Evolutionary conservation across 805 yeast genomes (phyloP).

Genomic region (Spathaspora passalidarum): DNA sequence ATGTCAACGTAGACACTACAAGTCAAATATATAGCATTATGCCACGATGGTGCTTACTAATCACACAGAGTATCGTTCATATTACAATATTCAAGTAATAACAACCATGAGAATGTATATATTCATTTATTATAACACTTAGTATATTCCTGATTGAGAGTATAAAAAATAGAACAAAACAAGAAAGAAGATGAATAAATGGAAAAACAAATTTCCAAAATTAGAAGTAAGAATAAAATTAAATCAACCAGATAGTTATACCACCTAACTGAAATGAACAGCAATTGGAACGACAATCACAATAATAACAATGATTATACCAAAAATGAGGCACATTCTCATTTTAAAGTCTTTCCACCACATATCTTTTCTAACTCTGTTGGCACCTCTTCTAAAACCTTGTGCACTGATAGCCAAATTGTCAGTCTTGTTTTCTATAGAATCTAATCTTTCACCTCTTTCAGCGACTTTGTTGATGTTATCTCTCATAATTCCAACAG

Average conservation of each 20-base stretch:
- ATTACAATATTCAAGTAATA: too few relatives aligned
- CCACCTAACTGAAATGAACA: slow-evolving; percentile 58
- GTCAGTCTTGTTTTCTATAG: slow-evolving; percentile 90
- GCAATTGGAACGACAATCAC: slow-evolving; percentile 93
- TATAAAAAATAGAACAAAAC: background rate
- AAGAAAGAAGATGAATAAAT: too few relatives aligned
- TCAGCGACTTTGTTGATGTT: slow-evolving; percentile 94
- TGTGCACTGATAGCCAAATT: slow-evolving; percentile 89
- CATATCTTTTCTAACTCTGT: slow-evolving; percentile 96
- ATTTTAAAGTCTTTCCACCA: slow-evolving; percentile 98
- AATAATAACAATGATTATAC: slow-evolving; percentile 71
- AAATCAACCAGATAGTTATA: too few relatives aligned
- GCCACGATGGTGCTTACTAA: too few relatives aligned
- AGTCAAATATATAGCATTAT: too few relatives aligned
- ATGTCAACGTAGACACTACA: too few relatives aligned
- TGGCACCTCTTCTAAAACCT: slow-evolving; percentile 94
- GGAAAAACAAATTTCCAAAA: background rate
- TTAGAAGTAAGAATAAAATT: background rate
- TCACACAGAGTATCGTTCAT: too few relatives aligned
- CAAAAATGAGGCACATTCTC: slow-evolving; percentile 84
- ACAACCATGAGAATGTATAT: background rate
- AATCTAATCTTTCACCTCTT: slow-evolving; percentile 88
- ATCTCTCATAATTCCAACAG: slow-evolving; percentile 97
- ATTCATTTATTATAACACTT: background rate
- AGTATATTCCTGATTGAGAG: background rate